Base-by-base conservation (phyloP, 2,329 filamentous ascomycete genomes). In the Alternaria ethzedia region DNA sequence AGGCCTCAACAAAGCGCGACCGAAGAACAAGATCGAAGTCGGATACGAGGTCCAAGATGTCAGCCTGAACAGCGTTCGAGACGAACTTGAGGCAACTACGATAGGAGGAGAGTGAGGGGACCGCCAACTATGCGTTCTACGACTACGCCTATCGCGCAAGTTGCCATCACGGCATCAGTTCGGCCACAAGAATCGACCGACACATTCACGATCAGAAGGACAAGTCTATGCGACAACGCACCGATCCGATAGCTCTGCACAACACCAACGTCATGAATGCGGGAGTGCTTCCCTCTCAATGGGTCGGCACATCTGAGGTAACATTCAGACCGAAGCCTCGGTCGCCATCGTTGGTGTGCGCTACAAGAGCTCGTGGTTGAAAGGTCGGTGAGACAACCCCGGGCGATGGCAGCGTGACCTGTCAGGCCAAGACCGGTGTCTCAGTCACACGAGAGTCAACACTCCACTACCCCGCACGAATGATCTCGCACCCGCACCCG, bases 1-100 rank as follows among this genome's bases (percentile, higher is more conserved):
- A 72, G 93, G 91, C 0, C 80, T 99, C 51, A 99, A 99, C 78
- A 97, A 96, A 74, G 88, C 84, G 65, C 70, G 83, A 11, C 83
- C 85, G 0, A 82, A 81, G 70, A 76, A 75, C 28, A 60, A 45
- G 12, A 77, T 80, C 44, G 74, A 79, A 30, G 67, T 80, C 2
- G 73, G 66, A 0, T 75, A 73, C 32, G 71, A 77, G 1, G 69
- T 57, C 1, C 67, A 75, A 21, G 66, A 72, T 17, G 57, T 69
- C 12, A 62, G 70, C 32, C 26, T 71, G 21, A 72, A 73, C 25
- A 64, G 66, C n/a, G 63, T 74, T 6, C 61, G 68, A 23, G 71
- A 70, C 47, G 71, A 70, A 30, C 21, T 78, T 44, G 68, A 74
- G 30, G 63, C 70, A 26, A 62, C 70, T 9, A 68, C 67, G 5